Base-by-base conservation (phyloP, 1,284 basidiomycete genomes). In the Inonotus obliquus region DNA sequence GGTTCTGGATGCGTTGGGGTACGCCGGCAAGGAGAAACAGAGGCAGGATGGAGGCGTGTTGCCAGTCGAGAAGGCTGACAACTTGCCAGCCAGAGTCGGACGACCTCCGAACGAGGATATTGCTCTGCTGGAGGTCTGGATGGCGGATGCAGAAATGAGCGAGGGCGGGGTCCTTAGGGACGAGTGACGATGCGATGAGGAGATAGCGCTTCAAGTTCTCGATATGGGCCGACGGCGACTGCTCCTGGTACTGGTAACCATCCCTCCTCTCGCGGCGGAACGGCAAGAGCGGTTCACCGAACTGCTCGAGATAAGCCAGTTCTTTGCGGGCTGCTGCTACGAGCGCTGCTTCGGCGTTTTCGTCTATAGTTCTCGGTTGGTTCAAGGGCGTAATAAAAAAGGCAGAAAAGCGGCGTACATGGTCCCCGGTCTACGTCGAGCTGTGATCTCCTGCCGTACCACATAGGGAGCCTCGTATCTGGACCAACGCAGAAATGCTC, bases 391-490 rank as follows among this genome's bases (percentile, higher is more conserved):
- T 67, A 53, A 35, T n/a, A 38, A n/a, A 73, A 70, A 68, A 74
- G 65, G 69, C 48, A 71, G 69, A 70, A 64, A 76, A n/a, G 69
- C 21, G 71, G 65, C 77, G 23, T 77, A 82, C 81, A 81, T 65
- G 80, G 80, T 76, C 80, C 77, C 60, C 79, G 66, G 60, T 77
- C 63, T 54, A 81, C 71, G 65, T 81, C 75, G 63, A 82, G 79
- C 74, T 75, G 68, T 65, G 75, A 71, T 59, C 79, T 77, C 66
- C 77, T 76, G 0, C 79, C 79, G 67, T 74, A 79, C 80, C 80
- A 82, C 69, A 81, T 48, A 69, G 39, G 7, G 65, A 78, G 38
- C 21, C 72, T 75, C 2, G 65, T 63, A 74, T 81, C 79, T 67
- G 80, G 45, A 21, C 74, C 69, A 45, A 82, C 63, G 67, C 77